Base-by-base conservation (phyloP, 352 stramenopile species). In the Pythium aquatile region DNA sequence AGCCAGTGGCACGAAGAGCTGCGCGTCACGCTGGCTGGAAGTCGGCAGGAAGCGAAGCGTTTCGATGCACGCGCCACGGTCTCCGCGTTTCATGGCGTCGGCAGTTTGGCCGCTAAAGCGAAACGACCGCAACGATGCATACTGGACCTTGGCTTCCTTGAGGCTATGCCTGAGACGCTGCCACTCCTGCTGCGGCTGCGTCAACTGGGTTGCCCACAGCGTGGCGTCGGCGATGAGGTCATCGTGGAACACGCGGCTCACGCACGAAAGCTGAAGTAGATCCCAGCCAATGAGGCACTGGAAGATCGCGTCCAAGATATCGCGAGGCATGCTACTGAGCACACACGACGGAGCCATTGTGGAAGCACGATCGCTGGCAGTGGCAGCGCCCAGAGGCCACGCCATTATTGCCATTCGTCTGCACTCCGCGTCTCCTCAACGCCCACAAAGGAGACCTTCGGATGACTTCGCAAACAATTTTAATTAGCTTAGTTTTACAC, bases 1-100 rank as follows among this genome's bases (percentile, higher is more conserved):
- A 16, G 62, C 55, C 5, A 69, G 55, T 9, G 62, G 62, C 46
- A 69, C 47, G 49, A 69, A 69, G 40, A 69, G 55, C 48, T 70
- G 32, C 9, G 48, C 63, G 26, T 68, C 17, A 48, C 68, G 63
- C 46, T 70, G 58, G 42, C 6, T 68, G 5, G 39, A 42, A 7
- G 29, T 52, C 7, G 62, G 54, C 2, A 68, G 35, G 29, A 61
- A 67, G 10, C 70, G 59, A 53, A 72, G 49, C 63, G 56, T 13
- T 28, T 63, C 44, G 62, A 77, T 49, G 42, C 55, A 64, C 37
- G 56, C 56, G 49, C 63, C 63, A 24, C 63, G 63, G 30, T 63
- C 63, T 14, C 47, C 37, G 7, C 47, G 47, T 33, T 13, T 1
- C 11, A 26, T 26, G 3, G 16, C 47, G 2, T 39, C 62, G 10